phyloP scores from a whole-genome alignment of 2,329 filamentous ascomycete genomes.

The Penicillium sp. region DNA sequence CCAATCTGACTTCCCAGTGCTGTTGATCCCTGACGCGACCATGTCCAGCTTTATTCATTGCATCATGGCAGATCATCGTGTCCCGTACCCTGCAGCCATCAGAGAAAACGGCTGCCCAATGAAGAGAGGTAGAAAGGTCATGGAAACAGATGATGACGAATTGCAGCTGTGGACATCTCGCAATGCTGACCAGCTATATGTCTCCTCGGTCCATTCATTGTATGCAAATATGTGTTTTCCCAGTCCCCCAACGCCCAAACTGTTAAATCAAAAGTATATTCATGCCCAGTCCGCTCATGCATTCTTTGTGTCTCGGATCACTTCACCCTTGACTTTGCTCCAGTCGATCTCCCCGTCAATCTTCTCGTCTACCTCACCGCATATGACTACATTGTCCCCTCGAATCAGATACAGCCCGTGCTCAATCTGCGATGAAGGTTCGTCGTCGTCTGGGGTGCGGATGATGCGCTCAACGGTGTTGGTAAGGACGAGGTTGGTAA shows the following conservation, averaged over 20 bases:
- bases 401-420: conserved; percentile 88
- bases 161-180: background rate
- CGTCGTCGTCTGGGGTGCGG: conserved; percentile 73
- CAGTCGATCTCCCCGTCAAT: conserved; percentile 89
- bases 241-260: conserved; percentile 12
- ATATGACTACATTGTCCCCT: conserved; percentile 88
- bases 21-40: background rate
- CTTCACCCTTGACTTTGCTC: conserved; percentile 78
- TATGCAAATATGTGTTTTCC: conserved; percentile 7
- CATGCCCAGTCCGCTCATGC: conserved; percentile 36
- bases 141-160: background rate
- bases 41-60: conserved; percentile 2
- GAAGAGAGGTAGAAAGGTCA: background rate
- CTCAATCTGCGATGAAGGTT: conserved; percentile 72
- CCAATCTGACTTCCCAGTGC: background rate
- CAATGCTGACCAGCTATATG: background rate
- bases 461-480: conserved; percentile 87
- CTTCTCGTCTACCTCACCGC: conserved; percentile 83
- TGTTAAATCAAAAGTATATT: conserved; percentile 5
- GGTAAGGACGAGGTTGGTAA: conserved; percentile 85
- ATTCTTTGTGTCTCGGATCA: conserved; percentile 83
- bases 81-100: background rate
- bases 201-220: background rate
- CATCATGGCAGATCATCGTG: background rate
- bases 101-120: background rate